Evolutionary conservation across 805 yeast species (phyloP), one percentile per base, ranked within the genome.

Genomic region (Tetrapisispora arboricola): DNA sequence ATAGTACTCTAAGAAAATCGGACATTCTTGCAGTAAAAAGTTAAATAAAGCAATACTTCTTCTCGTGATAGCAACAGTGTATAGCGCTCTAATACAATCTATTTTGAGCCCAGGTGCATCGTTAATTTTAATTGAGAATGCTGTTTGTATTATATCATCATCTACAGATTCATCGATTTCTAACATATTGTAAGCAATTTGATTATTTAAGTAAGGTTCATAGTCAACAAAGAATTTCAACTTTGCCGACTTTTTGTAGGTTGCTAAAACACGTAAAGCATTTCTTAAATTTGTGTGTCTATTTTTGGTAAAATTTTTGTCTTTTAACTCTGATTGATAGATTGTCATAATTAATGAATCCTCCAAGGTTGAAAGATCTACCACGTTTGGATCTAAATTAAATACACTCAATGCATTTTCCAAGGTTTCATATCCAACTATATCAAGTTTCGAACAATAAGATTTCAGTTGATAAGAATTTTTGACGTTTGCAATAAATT

Each of bases 61-160:
- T 36, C 85, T 64, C 18, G 64, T 56, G 0, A 72, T 56, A 0
- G 85, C 88, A 27, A 84, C 67, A 0, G 87, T 72, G 20, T 76
- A 62, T 33, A 84, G 60, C 1, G 87, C 77, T 43, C 80, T 68
- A 36, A 75, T 71, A 40, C 37, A 54, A 44, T 25, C 73, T 47
- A 29, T 61, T 65, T 39, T 71, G 53, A 40, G 43, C 1, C 69
- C 66, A 1, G 66, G 67, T 1, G 61, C 51, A 42, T 84, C 94
- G 32, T 73, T 73, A 2, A 70, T 53, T 44, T 78, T 77, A 32
- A 81, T 67, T 43, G 81, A 78, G 52, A 75, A 83, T 0, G 94
- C 88, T 1, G 94, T 81, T 22, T 77, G 68, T 3, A 85, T 73
- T 33, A 83, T 76, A 46, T 84, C 92, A 53, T 80, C 84, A 44